A percentile compares a stretch with the other conserved stretches of the same genome.
phyloP scores from a whole-genome alignment of 2,329 filamentous ascomycete species.

The Trichoderma atrobrunneum region DNA sequence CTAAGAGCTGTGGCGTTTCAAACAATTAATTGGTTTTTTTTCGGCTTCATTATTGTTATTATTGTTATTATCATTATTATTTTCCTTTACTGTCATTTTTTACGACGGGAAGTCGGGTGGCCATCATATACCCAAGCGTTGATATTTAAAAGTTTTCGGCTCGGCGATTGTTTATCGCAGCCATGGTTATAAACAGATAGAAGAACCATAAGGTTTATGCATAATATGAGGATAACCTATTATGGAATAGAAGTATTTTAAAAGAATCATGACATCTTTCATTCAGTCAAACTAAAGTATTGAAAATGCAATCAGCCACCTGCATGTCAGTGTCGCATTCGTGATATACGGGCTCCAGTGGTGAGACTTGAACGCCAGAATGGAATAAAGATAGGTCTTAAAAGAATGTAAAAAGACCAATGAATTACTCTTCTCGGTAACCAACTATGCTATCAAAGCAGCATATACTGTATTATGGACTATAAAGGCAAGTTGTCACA shows the following conservation, averaged over 20 bases:
- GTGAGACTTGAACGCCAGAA: background rate
- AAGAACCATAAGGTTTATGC: background rate
- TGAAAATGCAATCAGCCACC: background rate
- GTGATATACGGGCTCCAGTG: background rate
- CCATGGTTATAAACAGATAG: background rate
- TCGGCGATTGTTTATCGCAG: background rate
- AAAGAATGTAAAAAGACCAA: background rate
- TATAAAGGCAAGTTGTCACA: background rate
- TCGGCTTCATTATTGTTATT: background rate
- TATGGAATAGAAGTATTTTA: background rate
- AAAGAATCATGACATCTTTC: background rate
- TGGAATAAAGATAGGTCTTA: background rate
- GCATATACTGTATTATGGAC: background rate
- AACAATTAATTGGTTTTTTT: background rate
- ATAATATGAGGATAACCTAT: background rate
- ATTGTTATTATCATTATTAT: background rate
- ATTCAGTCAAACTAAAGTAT: background rate
- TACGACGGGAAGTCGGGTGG: background rate
- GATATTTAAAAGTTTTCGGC: background rate
- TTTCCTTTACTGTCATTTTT: background rate
- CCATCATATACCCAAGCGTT: background rate
- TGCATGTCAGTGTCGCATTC: too few relatives aligned
- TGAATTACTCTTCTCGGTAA: background rate
- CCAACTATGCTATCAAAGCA: background rate
- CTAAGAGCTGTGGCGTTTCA: background rate